These are phyloP conservation scores for Alternaria sp. DNA, from an alignment of 2,329 filamentous ascomycete genomes.

Conservation along the genomic window DNA sequence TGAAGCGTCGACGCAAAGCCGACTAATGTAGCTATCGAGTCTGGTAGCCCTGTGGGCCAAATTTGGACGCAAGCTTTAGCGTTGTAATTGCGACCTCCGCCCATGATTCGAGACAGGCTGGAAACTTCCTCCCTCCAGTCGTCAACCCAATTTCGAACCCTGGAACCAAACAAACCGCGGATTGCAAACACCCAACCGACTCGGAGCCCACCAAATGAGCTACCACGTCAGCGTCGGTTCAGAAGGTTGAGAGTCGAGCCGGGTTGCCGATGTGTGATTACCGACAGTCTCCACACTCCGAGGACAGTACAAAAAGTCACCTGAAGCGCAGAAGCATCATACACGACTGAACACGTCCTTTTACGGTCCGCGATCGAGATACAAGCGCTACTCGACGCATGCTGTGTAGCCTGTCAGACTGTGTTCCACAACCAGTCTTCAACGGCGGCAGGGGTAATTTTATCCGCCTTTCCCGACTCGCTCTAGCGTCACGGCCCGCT, in stretches of 20 bases:
- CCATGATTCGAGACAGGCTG: conserved; percentile 16
- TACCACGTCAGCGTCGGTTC: conserved; percentile 11
- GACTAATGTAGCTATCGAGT: conserved; percentile 7
- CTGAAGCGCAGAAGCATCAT: conserved; percentile 26
- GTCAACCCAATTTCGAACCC: conserved; percentile 2
- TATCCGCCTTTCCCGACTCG: conserved; percentile 20
- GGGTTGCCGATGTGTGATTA: conserved; percentile 11
- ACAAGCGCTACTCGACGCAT: conserved; percentile 31
- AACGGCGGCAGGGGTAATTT: conserved; percentile 38
- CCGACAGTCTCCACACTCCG: conserved; percentile 18
- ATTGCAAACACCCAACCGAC: conserved; percentile 9
- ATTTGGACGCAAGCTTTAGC: conserved; percentile 21
- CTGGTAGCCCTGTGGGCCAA: conserved; percentile 4
- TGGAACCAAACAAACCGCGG: conserved; percentile 7
- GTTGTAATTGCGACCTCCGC: conserved; percentile 11
- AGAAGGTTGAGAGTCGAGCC: conserved; percentile 1
- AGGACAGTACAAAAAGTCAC: conserved; percentile 16
- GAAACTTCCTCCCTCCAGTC: conserved; percentile 12
- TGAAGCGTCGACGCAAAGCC: conserved; percentile 28
- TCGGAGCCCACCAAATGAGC: conserved; percentile 3
- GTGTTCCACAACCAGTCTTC: conserved; percentile 34
- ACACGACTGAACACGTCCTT: conserved; percentile 19
- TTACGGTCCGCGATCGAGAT: conserved; percentile 26
- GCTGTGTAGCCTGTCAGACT: conserved; percentile 41
- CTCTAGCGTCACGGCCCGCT: conserved; percentile 40